phyloP scores from a whole-genome alignment of 2,329 filamentous ascomycete species.

The Ploettnerulaceae sp. region DNA sequence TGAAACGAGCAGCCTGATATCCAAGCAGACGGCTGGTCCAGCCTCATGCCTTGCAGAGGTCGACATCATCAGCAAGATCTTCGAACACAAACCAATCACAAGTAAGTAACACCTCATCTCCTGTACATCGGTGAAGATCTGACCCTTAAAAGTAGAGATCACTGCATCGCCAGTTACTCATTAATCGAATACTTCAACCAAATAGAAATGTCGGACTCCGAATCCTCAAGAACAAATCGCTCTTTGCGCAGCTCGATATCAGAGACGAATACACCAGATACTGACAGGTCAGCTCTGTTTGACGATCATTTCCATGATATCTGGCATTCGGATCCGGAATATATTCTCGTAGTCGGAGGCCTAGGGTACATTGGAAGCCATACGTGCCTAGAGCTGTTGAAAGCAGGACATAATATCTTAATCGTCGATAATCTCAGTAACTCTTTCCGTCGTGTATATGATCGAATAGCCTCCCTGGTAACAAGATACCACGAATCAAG shows the following conservation, averaged over 20 bases:
- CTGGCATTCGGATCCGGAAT: conserved; percentile 8
- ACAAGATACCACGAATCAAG: conserved; percentile 17
- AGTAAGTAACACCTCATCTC: no score
- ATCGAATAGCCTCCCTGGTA: conserved; percentile 25
- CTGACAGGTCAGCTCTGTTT: conserved; percentile 3
- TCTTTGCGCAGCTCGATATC: conserved; percentile 6
- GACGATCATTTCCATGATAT: conserved; percentile 1
- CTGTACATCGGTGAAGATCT: no score
- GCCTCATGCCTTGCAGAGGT: no score
- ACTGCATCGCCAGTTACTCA: no score
- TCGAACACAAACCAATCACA: no score
- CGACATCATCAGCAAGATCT: no score
- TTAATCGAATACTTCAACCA: no score
- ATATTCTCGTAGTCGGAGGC: conserved; percentile 41
- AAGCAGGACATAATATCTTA: conserved; percentile 44
- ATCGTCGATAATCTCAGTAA: conserved; percentile 37
- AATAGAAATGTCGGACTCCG: conserved; percentile 5
- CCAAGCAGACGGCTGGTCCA: no score
- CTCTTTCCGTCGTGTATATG: conserved; percentile 24
- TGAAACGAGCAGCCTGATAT: no score
- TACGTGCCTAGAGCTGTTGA: conserved; percentile 45
- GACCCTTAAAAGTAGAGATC: no score
- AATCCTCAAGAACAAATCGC: background rate
- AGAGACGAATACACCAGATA: conserved; percentile 4
- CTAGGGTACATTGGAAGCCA: conserved; percentile 47